A percentile compares a stretch with the other conserved stretches of the same genome.
phyloP scores from a whole-genome alignment of 1,139 yeast genomes.

The Magnusiomyces starmeri region DNA sequence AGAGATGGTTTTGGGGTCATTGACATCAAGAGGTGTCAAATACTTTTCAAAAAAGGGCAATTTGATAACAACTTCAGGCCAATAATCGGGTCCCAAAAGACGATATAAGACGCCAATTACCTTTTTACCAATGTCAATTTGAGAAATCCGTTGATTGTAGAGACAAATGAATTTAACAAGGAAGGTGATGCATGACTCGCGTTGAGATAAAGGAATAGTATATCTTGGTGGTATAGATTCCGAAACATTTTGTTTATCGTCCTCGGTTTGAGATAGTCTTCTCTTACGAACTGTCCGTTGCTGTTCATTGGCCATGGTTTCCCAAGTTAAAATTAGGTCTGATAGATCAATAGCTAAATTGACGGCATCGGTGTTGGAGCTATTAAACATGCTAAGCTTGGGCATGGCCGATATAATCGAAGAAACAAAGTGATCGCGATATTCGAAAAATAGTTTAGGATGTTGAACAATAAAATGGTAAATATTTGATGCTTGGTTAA shows the following conservation, averaged over 20 bases:
- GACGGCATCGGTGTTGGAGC: slow-evolving; percentile 77
- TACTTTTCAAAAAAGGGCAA: slow-evolving; percentile 81
- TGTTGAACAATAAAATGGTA: slow-evolving; percentile 87
- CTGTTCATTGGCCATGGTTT: slow-evolving; percentile 35
- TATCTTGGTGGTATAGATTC: slow-evolving; percentile 33
- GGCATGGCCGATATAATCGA: slow-evolving; percentile 94
- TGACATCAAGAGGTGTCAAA: slow-evolving; percentile 68
- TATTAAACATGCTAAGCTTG: slow-evolving; percentile 72
- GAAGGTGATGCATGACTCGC: slow-evolving; percentile 90
- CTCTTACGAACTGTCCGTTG: slow-evolving; percentile 26
- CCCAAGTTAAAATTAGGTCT: slow-evolving; percentile 83
- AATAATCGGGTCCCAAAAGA: slow-evolving; percentile 60
- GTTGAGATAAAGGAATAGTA: slow-evolving; percentile 65
- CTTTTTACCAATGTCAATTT: slow-evolving; percentile 72
- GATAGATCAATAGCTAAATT: slow-evolving; percentile 83
- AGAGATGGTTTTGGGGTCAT: slow-evolving; percentile 39
- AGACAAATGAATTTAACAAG: slow-evolving; percentile 83
- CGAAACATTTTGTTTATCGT: background rate
- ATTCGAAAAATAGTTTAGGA: slow-evolving; percentile 73
- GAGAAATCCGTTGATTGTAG: slow-evolving; percentile 78
- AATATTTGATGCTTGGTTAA: slow-evolving; percentile 77
- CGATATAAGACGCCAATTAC: slow-evolving; percentile 71
- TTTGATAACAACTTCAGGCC: slow-evolving; percentile 86
- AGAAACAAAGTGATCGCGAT: slow-evolving; percentile 83
- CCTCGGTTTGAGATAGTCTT: slow-evolving; percentile 12